Evolutionary conservation across 2,329 filamentous ascomycete genomes (phyloP), one percentile per base, ranked within the genome.

Genomic region (Colletotrichum costaricense): DNA sequence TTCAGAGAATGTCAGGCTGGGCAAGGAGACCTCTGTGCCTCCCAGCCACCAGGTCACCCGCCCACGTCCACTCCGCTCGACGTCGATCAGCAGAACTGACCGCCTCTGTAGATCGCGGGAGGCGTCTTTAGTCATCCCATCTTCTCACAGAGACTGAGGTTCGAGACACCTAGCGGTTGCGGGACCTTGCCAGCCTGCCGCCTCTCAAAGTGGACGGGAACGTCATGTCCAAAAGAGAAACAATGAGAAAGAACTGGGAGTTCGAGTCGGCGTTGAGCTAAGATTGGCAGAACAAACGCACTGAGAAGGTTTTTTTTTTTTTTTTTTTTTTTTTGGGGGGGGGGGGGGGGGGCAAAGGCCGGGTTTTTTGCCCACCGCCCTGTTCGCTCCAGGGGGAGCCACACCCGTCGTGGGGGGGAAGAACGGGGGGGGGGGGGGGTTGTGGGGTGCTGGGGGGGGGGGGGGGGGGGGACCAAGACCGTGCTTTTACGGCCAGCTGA

Each of bases 81-180:
- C 52, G 58, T 58, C 58, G 69, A 69, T 69, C 69, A 59, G 16
- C 38, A 49, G 11, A 54, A 62, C 55, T 64, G 59, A 69, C 52
- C 60, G 59, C 70, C 33, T 69, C 42, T 69, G 58, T 26, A 64
- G 66, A 64, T 64, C 66, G 26, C 19, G 26, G 59, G 33, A 38
- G 38, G 14, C 42, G 30, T 22, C 11, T 16, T 28, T 56, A 58
- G 46, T 19, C 55, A 33, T 28, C 11, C 26, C 42, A 22, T 30
- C n/a, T 54, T 24, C 28, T 60, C 33, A 4, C 33, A 28, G 42
- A 26, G 42, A 12, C 14, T 42, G 42, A 19, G 24, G 30, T 11
- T 12, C n/a, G 55, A 69, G 30, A 22, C 6, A 30, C 59, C 16
- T 49, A 22, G 42, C 35, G 33, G 22, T n/a, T 14, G 16, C 24